Evolutionary conservation across 2,329 filamentous ascomycete species (phyloP).

Genomic region (Colletotrichum destructivum): DNA sequence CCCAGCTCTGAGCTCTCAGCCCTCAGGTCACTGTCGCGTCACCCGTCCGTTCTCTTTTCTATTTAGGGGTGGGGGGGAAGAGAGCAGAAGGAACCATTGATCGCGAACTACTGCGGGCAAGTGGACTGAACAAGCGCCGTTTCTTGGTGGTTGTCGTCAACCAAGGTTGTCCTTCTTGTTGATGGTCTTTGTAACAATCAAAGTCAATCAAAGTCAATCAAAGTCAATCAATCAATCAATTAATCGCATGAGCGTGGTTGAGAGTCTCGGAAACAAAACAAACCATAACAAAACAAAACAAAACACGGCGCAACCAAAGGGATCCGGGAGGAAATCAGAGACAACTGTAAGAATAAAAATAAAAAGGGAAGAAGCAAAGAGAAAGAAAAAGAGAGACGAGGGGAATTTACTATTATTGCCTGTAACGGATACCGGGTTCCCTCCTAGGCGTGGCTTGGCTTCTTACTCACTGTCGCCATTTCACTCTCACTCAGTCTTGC

Average conservation of each 20-base stretch:
- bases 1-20: not conserved
- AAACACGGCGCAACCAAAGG: not conserved
- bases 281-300: not conserved
- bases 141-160: not conserved
- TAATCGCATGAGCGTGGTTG: not conserved
- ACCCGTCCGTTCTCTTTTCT: not conserved
- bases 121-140: not conserved
- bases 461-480: too few relatives aligned
- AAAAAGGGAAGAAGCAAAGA: too few relatives aligned
- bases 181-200: not conserved
- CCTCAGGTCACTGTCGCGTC: not conserved
- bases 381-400: too few relatives aligned
- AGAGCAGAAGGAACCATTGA: not conserved
- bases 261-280: not conserved
- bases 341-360: too few relatives aligned
- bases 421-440: too few relatives aligned
- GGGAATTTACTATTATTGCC: too few relatives aligned
- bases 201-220: too few relatives aligned
- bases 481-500: too few relatives aligned
- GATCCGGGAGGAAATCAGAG: too few relatives aligned
- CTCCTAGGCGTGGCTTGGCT: too few relatives aligned
- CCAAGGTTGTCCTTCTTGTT: not conserved
- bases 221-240: too few relatives aligned
- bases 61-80: too few relatives aligned
- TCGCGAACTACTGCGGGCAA: not conserved